Percentiles rank a stretch among this genome's conserved stretches.
Evolutionary conservation across 169 alveolate species (phyloP).

Genomic region (Plasmodium gonderi): DNA sequence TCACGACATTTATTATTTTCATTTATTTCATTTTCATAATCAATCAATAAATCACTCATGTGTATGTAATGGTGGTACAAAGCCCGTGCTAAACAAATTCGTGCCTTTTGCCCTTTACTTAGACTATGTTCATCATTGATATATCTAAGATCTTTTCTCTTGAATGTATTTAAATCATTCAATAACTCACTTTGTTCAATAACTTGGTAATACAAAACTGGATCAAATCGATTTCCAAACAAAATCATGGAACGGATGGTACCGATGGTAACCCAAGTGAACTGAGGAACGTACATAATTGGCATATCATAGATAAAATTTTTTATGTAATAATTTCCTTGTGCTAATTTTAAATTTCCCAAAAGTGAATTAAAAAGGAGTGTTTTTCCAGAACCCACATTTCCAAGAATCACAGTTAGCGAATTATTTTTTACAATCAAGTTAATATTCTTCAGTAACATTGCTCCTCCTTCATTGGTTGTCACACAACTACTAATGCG

Average conservation of each 20-base stretch:
- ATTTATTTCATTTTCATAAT: neutral
- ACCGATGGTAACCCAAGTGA: conserved; percentile 88
- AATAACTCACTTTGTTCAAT: conserved; percentile 79
- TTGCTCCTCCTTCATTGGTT: too few relatives aligned
- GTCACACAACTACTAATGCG: too few relatives aligned
- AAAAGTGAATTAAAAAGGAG: conserved; percentile 86
- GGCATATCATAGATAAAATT: conserved; percentile 75
- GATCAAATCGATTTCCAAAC: conserved; percentile 81
- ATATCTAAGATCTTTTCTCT: conserved; percentile 80
- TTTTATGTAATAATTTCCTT: conserved; percentile 37
- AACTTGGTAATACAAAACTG: conserved; percentile 61
- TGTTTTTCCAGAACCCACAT: conserved; percentile 93
- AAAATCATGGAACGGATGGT: conserved; percentile 84
- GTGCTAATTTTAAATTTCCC: conserved; percentile 59
- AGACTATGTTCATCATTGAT: conserved; percentile 85
- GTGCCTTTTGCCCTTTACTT: conserved; percentile 95
- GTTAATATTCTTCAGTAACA: conserved; percentile 21
- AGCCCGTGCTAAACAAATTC: conserved; percentile 94
- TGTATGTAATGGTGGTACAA: conserved; percentile 81
- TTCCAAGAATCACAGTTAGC: conserved; percentile 84
- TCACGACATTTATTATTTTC: neutral
- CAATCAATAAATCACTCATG: neutral
- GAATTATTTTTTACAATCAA: conserved; percentile 35
- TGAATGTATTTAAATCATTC: conserved; percentile 83
- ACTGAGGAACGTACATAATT: conserved; percentile 85